Evolutionary conservation across 83 land plant genomes (phyloP), one percentile per base, ranked within the genome.

Genomic region (Picea engelmannii): DNA sequence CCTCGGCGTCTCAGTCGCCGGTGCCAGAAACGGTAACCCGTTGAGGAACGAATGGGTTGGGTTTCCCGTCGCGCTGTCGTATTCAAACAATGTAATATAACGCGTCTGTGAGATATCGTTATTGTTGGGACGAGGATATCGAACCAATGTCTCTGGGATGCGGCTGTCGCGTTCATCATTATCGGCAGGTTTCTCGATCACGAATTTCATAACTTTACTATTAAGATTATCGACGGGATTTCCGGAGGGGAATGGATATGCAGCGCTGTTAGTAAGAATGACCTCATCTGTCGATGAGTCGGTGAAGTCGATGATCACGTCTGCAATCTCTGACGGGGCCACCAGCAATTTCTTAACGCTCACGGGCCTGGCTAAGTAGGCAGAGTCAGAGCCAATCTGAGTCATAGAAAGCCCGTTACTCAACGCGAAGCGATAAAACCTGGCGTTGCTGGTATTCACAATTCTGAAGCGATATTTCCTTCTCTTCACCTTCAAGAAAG

Each of bases 291-390:
- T 16, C 21, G 68, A 64, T 20, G 91, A 84, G 38, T 78, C 20
- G 5, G 91, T 76, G 82, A 95, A 95, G 80, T 95, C 93, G 31
- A 95, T 78, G n/a, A 93, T 81, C n/a, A 95, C 90, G 76, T 85
- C 87, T 47, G 66, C 80, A 16, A 52, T 63, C 60, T 85, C 87
- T 13, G 87, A 76, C 0, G 87, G 87, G 13, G 80, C 80, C 75
- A 85, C 49, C 17, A 84, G 40, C 12, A 88, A 23, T 4, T 27
- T 18, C 4, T 55, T 52, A 17, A 80, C 47, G 31, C 8, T 0
- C 25, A 65, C 67, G 0, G 85, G 85, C 17, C 73, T 59, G 38
- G 38, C 61, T 2, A 85, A 82, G 47, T 77, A 81, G 3, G 89
- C 86, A 17, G 89, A 85, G 20, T 88, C 89, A 6, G 82, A 70